phyloP scores from a whole-genome alignment of 2,329 filamentous ascomycete species.

The Aspergillus aculeatinus region DNA sequence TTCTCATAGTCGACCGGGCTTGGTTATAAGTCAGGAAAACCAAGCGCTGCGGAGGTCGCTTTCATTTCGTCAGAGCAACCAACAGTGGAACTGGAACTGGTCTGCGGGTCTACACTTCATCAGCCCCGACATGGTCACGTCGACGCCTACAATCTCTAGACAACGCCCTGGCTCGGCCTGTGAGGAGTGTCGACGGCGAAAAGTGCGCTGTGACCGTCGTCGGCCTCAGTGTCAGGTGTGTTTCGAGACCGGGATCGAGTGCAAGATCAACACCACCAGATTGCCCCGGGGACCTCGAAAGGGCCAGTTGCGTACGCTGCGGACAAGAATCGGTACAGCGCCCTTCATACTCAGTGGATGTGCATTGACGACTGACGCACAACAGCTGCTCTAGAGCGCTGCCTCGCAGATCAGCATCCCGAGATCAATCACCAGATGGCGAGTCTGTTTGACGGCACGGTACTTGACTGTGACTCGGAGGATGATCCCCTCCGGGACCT shows the following conservation, averaged over 20 bases:
- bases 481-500: conserved; percentile 17
- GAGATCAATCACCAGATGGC: conserved; percentile 20
- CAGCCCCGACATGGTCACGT: conserved; percentile 9
- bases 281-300: conserved; percentile 29
- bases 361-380: not conserved
- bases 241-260: conserved; percentile 28
- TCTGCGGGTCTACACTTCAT: not conserved
- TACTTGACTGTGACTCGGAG: conserved; percentile 19
- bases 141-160: conserved; percentile 20
- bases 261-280: conserved; percentile 27
- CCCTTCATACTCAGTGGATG: not conserved
- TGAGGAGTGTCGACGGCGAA: conserved; percentile 32
- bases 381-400: conserved; percentile 28
- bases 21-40: not conserved
- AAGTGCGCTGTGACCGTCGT: conserved; percentile 29
- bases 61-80: not conserved
- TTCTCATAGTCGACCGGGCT: not conserved
- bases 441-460: conserved; percentile 12
- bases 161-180: conserved; percentile 31
- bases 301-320: conserved; percentile 28
- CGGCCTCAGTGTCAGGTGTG: conserved; percentile 30
- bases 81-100: not conserved
- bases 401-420: conserved; percentile 28
- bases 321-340: conserved; percentile 29
- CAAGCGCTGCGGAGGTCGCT: not conserved